These are phyloP conservation scores for Suillus spraguei DNA, from an alignment of 768 basidiomycete genomes.

Conservation along the genomic window DNA sequence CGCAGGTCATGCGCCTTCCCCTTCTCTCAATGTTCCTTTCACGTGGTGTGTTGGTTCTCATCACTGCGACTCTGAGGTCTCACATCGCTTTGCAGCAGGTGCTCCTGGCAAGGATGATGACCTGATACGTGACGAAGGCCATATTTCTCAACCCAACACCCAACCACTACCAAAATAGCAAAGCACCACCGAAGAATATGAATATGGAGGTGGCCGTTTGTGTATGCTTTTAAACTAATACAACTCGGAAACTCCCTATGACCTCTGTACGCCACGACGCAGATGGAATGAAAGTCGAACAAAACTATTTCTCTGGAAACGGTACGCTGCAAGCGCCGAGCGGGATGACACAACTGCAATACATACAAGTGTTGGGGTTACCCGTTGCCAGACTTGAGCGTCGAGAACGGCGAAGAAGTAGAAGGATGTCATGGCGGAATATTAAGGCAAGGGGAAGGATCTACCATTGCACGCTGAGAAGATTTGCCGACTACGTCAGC, in stretches of 20 bases:
- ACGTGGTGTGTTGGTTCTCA: not conserved
- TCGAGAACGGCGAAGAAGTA: too few species aligned
- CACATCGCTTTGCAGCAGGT: not conserved
- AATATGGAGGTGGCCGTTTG: not conserved
- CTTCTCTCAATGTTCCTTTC: not conserved
- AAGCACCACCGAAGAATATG: not conserved
- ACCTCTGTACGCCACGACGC: too few species aligned
- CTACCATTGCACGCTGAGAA: not conserved
- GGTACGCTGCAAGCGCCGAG: too few species aligned
- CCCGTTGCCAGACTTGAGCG: too few species aligned
- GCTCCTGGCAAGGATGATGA: not conserved
- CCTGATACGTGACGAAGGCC: too few species aligned
- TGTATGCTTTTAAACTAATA: not conserved
- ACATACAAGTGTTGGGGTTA: too few species aligned
- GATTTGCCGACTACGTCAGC: not conserved
- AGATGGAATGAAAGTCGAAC: too few species aligned
- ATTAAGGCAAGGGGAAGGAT: not conserved
- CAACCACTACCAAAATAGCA: not conserved
- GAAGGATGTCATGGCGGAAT: not conserved
- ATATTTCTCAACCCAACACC: too few species aligned
- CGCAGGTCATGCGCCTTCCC: not conserved
- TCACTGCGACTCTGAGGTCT: not conserved
- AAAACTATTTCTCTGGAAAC: too few species aligned
- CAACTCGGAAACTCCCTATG: not conserved
- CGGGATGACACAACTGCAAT: too few species aligned